phyloP scores from a whole-genome alignment of 2,329 filamentous ascomycete species.

The Pyricularia grisea region DNA sequence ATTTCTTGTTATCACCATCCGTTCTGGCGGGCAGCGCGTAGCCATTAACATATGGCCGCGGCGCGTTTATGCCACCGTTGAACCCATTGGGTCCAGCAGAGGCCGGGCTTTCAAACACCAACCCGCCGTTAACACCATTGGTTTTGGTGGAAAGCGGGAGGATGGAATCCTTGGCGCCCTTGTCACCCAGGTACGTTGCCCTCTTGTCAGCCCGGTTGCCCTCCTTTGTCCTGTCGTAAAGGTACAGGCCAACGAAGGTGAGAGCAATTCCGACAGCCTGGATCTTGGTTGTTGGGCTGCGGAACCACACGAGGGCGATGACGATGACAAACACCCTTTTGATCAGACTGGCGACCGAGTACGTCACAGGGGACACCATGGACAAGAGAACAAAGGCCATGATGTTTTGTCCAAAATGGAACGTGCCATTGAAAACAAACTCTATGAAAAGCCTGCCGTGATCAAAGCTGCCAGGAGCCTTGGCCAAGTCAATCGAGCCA shows the following conservation, averaged over 20 bases:
- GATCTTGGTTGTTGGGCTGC: slow-evolving; percentile 72
- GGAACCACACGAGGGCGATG: slow-evolving; percentile 93
- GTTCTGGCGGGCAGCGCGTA: slow-evolving; percentile 25
- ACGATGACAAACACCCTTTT: slow-evolving; percentile 97
- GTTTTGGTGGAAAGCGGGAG: slow-evolving; percentile 53
- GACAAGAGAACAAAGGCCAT: slow-evolving; percentile 88
- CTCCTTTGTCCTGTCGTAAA: slow-evolving; percentile 89
- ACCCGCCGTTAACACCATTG: slow-evolving; percentile 14
- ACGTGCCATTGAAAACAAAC: slow-evolving; percentile 93
- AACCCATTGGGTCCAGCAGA: slow-evolving; percentile 15
- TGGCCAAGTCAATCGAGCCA: slow-evolving; percentile 58
- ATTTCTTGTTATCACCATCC: slow-evolving; percentile 44
- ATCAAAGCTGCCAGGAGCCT: slow-evolving; percentile 58
- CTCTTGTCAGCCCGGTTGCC: slow-evolving; percentile 73
- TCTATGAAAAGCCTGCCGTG: slow-evolving; percentile 70
- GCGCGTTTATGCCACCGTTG: background rate
- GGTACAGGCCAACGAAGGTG: slow-evolving; percentile 85
- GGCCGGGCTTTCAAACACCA: slow-evolving; percentile 27
- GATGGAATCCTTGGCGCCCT: slow-evolving; percentile 39
- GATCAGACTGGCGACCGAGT: slow-evolving; percentile 90
- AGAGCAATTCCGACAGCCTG: slow-evolving; percentile 80
- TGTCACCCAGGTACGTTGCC: slow-evolving; percentile 56
- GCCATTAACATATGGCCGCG: slow-evolving; percentile 36
- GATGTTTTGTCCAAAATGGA: slow-evolving; percentile 95
- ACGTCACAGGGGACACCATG: slow-evolving; percentile 91